phyloP scores from a whole-genome alignment of 805 yeast species.

The Torulaspora delbrueckii region DNA sequence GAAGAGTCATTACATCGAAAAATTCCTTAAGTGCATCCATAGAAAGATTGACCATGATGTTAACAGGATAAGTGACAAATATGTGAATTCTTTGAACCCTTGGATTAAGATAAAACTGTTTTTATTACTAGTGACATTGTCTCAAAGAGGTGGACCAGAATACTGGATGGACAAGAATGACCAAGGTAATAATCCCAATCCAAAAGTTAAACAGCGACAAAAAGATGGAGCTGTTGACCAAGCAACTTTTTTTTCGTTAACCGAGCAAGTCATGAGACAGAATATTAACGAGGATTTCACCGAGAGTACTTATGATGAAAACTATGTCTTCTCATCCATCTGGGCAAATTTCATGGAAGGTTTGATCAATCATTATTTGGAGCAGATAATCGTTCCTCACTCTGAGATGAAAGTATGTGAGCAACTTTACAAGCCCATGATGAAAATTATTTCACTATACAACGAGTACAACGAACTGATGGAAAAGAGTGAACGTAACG shows the following conservation, averaged over 20 bases:
- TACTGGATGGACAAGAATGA: conserved; percentile 34
- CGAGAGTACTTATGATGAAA: conserved; percentile 31
- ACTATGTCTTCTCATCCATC: conserved; percentile 35
- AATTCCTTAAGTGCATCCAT: conserved; percentile 32
- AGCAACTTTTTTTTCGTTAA: conserved; percentile 21
- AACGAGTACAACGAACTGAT: conserved; percentile 35
- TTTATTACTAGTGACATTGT: conserved; percentile 29
- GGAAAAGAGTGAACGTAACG: conserved; percentile 35
- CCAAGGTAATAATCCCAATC: conserved; percentile 6
- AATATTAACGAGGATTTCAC: conserved; percentile 34
- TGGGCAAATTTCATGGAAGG: conserved; percentile 40
- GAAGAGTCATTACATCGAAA: conserved; percentile 28
- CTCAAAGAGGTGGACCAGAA: conserved; percentile 36
- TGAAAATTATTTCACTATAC: conserved; percentile 35
- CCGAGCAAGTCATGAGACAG: conserved; percentile 33
- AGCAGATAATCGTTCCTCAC: conserved; percentile 33
- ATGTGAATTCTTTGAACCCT: conserved; percentile 22
- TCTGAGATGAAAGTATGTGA: conserved; percentile 37
- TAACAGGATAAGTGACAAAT: conserved; percentile 23
- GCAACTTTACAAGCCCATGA: conserved; percentile 37
- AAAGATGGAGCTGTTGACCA: conserved; percentile 5
- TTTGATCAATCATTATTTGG: conserved; percentile 35
- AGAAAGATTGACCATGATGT: conserved; percentile 31
- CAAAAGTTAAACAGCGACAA: conserved; percentile 1
- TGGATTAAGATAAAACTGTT: conserved; percentile 32